Evolutionary conservation across 179 eudicot species (phyloP).

Genomic region (Carnegiea gigantea): DNA sequence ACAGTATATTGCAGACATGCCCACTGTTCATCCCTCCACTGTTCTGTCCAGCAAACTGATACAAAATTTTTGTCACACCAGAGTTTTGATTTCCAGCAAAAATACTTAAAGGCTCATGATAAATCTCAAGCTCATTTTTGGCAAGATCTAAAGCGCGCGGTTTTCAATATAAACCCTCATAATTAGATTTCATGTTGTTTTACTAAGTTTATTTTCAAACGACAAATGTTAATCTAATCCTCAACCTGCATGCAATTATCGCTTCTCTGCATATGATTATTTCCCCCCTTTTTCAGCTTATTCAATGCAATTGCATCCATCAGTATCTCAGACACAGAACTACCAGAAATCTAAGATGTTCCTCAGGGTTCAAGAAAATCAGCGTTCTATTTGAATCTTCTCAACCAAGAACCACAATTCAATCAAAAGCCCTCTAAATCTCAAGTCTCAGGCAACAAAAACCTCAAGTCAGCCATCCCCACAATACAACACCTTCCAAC

Average conservation of each 20-base stretch:
- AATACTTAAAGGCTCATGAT: not conserved
- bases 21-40: not conserved
- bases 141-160: not conserved
- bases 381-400: not conserved
- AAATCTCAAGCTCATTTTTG: not conserved
- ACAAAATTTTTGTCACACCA: not conserved
- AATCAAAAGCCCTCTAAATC: not conserved
- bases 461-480: not conserved
- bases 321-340: not conserved
- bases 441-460: not conserved
- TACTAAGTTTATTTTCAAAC: not conserved
- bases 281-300: not conserved
- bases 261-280: no score
- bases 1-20: not conserved
- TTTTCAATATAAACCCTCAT: not conserved
- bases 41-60: not conserved
- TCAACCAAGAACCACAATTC: not conserved
- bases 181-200: not conserved
- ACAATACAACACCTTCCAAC: not conserved
- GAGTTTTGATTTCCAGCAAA: not conserved
- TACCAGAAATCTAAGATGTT: not conserved
- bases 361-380: not conserved
- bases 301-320: not conserved
- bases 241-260: no score
- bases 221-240: not conserved